Evolutionary conservation across 495 filamentous ascomycete species (phyloP).

Genomic region (Aspergillus mulundensis): DNA sequence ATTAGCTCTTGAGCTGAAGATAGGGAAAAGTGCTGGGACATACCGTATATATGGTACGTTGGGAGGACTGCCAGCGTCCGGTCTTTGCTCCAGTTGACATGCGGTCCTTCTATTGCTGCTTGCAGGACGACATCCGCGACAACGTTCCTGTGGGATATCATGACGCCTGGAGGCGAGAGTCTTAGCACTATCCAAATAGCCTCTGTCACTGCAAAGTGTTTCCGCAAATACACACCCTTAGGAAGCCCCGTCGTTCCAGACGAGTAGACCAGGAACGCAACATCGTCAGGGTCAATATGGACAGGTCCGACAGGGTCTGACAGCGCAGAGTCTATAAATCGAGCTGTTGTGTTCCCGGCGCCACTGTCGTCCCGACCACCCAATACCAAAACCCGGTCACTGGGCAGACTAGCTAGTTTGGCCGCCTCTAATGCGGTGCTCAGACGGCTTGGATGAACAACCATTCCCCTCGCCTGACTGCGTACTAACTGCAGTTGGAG

Average conservation of each 20-base stretch:
- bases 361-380: not conserved
- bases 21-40: too few species aligned
- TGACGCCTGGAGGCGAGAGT: slow-evolving; percentile 40
- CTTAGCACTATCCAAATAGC: too few species aligned
- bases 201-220: too few species aligned
- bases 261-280: slow-evolving; percentile 67
- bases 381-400: slow-evolving; percentile 48
- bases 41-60: slow-evolving; percentile 86
- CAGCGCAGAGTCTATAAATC: not conserved
- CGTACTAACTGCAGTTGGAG: slow-evolving; percentile 75
- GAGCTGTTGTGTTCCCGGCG: not conserved
- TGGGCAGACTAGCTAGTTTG: slow-evolving; percentile 55
- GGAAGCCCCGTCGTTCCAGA: slow-evolving; percentile 82
- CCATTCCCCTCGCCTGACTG: slow-evolving; percentile 63
- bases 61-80: slow-evolving; percentile 65
- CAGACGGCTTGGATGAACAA: slow-evolving; percentile 61
- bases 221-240: slow-evolving; percentile 63
- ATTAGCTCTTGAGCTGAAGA: not conserved
- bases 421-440: slow-evolving; percentile 57
- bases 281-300: slow-evolving; percentile 30
- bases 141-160: slow-evolving; percentile 73
- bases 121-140: slow-evolving; percentile 59
- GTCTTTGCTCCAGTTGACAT: slow-evolving; percentile 56
- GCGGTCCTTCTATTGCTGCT: slow-evolving; percentile 50
- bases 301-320: slow-evolving; percentile 13